Conservation (phyloP, 371 early-diverging fungal species). For the Mortierella sp. region DNA sequence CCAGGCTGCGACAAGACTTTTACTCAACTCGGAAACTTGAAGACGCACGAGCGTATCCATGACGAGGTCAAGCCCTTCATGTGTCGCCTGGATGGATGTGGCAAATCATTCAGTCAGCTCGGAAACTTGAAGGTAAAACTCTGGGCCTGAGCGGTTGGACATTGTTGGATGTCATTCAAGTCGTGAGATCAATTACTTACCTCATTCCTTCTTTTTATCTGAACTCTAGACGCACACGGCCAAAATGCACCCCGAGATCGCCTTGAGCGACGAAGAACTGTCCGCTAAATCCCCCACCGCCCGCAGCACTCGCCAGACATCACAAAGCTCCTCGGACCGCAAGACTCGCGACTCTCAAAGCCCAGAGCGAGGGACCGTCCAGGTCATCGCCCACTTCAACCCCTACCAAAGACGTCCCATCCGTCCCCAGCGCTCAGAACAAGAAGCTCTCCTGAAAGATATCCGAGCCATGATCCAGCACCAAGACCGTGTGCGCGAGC, state of each 20-base stretch:
- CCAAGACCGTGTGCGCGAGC: constrained; percentile 25
- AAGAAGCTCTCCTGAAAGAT: constrained; percentile 21
- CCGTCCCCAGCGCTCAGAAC: constrained; percentile 36
- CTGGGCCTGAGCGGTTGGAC: not conserved
- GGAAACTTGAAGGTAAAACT: constrained; percentile 69
- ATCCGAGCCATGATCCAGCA: constrained; percentile 44
- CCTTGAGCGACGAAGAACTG: constrained; percentile 46
- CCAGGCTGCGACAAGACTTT: constrained; percentile 79
- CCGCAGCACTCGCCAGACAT: not conserved
- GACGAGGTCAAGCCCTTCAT: constrained; percentile 79
- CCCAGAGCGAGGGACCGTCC: constrained; percentile 17
- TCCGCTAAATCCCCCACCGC: constrained; percentile 14
- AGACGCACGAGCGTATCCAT: constrained; percentile 83
- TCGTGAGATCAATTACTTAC: not conserved
- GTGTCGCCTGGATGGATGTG: constrained; percentile 70
- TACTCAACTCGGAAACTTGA: constrained; percentile 86
- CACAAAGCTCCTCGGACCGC: not conserved
- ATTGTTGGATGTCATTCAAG: no score
- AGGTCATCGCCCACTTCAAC: constrained; percentile 39
- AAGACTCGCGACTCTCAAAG: constrained; percentile 13
- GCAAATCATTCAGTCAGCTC: constrained; percentile 74
- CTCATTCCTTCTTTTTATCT: constrained; percentile 26
- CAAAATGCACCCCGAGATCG: constrained; percentile 49
- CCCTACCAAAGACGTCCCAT: constrained; percentile 52
- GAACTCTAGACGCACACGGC: constrained; percentile 44